These are phyloP conservation scores for Penicillium italicum DNA, from an alignment of 2,329 filamentous ascomycete genomes.

Conservation along the genomic window DNA sequence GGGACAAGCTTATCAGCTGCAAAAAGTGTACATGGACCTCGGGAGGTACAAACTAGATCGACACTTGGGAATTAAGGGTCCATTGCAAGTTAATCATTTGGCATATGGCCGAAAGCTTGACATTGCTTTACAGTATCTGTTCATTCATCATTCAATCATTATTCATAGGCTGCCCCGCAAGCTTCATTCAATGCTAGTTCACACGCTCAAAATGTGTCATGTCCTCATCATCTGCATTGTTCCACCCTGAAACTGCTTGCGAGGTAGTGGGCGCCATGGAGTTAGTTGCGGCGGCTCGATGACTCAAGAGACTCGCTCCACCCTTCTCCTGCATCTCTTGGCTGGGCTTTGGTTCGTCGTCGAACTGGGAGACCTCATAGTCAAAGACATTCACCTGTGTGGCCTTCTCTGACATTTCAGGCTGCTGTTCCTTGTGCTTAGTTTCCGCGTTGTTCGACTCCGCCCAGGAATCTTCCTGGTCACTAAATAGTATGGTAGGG, in stretches of 20 bases:
- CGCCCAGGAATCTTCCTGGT: slow-evolving; percentile 4
- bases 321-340: slow-evolving; percentile 43
- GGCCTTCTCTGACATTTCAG: slow-evolving; percentile 1
- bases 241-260: slow-evolving; percentile 11
- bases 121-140: slow-evolving; percentile 3
- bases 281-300: slow-evolving; percentile 6
- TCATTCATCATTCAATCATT: slow-evolving; percentile 16
- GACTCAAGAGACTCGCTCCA: slow-evolving; percentile 23
- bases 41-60: background rate
- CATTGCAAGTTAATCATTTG: background rate
- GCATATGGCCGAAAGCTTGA: background rate
- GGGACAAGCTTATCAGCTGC: slow-evolving; percentile 13
- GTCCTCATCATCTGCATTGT: slow-evolving; percentile 8
- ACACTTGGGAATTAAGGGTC: background rate
- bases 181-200: slow-evolving; percentile 1
- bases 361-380: slow-evolving; percentile 39
- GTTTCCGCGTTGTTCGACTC: background rate
- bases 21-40: background rate
- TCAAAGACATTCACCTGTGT: slow-evolving; percentile 38
- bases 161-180: slow-evolving; percentile 12
- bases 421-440: background rate
- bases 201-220: slow-evolving; percentile 12
- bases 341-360: slow-evolving; percentile 25
- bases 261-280: slow-evolving; percentile 7
- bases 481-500: slow-evolving; percentile 9